Evolutionary conservation across 2,329 filamentous ascomycete genomes (phyloP).

Genomic region (Lizonia empirigonia): DNA sequence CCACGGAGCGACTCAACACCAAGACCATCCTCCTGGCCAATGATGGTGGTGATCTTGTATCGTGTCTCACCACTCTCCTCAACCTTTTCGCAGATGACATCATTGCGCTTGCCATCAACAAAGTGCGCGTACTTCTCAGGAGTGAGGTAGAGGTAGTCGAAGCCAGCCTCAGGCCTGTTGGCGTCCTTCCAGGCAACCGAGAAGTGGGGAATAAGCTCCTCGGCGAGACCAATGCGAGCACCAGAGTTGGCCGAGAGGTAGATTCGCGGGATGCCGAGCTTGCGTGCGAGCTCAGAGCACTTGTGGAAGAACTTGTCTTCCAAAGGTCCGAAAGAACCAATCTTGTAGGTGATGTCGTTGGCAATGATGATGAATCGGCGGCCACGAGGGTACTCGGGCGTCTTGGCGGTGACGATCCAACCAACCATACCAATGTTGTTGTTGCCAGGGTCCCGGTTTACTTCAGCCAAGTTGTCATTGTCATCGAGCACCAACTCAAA

Average conservation of each 20-base stretch:
- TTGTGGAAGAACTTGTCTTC: slow-evolving; percentile 99
- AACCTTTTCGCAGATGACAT: slow-evolving; percentile 87
- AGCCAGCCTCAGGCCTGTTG: slow-evolving; percentile 80
- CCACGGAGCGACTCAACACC: slow-evolving; percentile 97
- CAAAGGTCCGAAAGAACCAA: slow-evolving; percentile 93
- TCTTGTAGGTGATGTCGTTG: slow-evolving; percentile 99
- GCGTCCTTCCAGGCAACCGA: slow-evolving; percentile 94
- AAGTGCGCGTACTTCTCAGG: slow-evolving; percentile 86
- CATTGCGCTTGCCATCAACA: slow-evolving; percentile 73
- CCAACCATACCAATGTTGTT: slow-evolving; percentile 98
- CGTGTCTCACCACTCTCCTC: slow-evolving; percentile 86
- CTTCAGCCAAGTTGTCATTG: slow-evolving; percentile 86
- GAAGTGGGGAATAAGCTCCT: slow-evolving; percentile 96
- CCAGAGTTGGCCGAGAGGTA: slow-evolving; percentile 99
- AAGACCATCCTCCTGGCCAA: slow-evolving; percentile 92
- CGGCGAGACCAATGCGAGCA: slow-evolving; percentile 94
- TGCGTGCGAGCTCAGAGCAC: slow-evolving; percentile 94
- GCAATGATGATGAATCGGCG: slow-evolving; percentile 94
- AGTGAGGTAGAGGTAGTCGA: slow-evolving; percentile 96
- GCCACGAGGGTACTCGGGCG: slow-evolving; percentile 91
- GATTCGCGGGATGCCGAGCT: slow-evolving; percentile 92
- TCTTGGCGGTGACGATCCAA: slow-evolving; percentile 93
- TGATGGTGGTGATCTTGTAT: slow-evolving; percentile 90
- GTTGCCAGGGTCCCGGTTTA: slow-evolving; percentile 91
- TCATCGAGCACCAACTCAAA: slow-evolving; percentile 95